Percentiles rank a stretch among this genome's conserved stretches.
Conservation (phyloP, 1,284 basidiomycete species). For the Ustilago loliicola region DNA sequence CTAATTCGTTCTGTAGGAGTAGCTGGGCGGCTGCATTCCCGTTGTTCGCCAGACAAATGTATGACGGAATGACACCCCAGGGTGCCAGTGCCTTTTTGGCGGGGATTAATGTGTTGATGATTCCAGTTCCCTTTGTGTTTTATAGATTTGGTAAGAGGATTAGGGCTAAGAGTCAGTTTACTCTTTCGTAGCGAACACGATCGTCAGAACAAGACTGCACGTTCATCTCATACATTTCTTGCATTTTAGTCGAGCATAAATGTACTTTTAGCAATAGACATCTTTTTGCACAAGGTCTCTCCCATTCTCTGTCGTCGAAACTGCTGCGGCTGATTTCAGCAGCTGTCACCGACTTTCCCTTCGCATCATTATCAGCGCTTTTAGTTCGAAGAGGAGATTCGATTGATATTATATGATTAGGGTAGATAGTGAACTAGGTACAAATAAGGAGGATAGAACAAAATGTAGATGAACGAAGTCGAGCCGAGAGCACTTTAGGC, state of each 20-base stretch:
- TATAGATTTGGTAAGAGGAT: conserved; percentile 56
- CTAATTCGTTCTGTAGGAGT: conserved; percentile 53
- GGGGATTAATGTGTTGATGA: conserved; percentile 48
- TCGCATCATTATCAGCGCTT: too few relatives aligned
- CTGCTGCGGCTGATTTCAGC: too few relatives aligned
- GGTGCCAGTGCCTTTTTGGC: conserved; percentile 51
- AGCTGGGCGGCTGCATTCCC: conserved; percentile 45
- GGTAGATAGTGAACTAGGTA: conserved; percentile 13
- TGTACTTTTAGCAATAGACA: conserved; percentile 23
- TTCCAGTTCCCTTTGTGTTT: conserved; percentile 57
- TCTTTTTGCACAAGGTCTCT: background rate
- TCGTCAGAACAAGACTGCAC: background rate
- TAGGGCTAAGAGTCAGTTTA: conserved; percentile 47
- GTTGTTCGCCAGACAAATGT: conserved; percentile 55
- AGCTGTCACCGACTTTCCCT: too few relatives aligned
- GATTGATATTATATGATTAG: background rate
- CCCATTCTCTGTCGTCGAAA: background rate
- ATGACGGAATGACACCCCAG: conserved; percentile 31
- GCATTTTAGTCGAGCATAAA: background rate
- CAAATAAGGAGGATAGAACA: background rate
- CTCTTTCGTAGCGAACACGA: conserved; percentile 16
- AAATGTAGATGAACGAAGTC: background rate
- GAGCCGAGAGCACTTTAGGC: too few relatives aligned
- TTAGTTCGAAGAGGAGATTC: background rate
- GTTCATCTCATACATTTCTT: background rate